Evolutionary conservation across 805 yeast genomes (phyloP).

Genomic region (Candida coleopterorum): DNA sequence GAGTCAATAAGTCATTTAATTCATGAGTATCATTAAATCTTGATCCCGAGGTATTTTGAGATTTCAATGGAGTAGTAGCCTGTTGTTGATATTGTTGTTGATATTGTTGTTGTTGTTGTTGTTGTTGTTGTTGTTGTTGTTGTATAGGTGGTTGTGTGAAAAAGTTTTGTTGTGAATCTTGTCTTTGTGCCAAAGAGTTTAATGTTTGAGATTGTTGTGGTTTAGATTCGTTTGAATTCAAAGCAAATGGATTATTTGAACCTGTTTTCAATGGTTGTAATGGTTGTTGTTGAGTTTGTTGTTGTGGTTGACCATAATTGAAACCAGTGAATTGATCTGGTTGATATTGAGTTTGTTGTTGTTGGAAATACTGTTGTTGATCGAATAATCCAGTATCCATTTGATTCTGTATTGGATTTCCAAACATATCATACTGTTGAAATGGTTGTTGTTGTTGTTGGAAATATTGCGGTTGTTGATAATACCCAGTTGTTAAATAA

Average conservation of each 20-base stretch:
- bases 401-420: constrained; percentile 56
- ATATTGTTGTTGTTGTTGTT: constrained; percentile 27
- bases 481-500: constrained; percentile 23
- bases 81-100: constrained; percentile 22
- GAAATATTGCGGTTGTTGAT: constrained; percentile 10
- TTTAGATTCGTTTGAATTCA: constrained; percentile 12
- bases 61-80: constrained; percentile 20
- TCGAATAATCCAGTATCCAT: constrained; percentile 53
- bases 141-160: too few species aligned
- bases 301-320: constrained; percentile 24
- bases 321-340: constrained; percentile 28
- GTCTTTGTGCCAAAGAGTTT: constrained; percentile 25
- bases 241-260: constrained; percentile 75
- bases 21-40: constrained; percentile 51
- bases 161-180: too few species aligned
- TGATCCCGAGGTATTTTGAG: constrained; percentile 25
- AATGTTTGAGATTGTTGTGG: constrained; percentile 19
- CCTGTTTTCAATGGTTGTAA: constrained; percentile 62
- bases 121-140: constrained; percentile 29
- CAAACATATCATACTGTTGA: constrained; percentile 56
- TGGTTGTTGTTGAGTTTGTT: constrained; percentile 25
- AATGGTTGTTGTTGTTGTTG: constrained; percentile 17
- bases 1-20: constrained; percentile 71
- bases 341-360: constrained; percentile 32
- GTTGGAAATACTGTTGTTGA: constrained; percentile 22